Conservation (phyloP, 108 stramenopile species). For the Aurantiochytrium sp. region DNA sequence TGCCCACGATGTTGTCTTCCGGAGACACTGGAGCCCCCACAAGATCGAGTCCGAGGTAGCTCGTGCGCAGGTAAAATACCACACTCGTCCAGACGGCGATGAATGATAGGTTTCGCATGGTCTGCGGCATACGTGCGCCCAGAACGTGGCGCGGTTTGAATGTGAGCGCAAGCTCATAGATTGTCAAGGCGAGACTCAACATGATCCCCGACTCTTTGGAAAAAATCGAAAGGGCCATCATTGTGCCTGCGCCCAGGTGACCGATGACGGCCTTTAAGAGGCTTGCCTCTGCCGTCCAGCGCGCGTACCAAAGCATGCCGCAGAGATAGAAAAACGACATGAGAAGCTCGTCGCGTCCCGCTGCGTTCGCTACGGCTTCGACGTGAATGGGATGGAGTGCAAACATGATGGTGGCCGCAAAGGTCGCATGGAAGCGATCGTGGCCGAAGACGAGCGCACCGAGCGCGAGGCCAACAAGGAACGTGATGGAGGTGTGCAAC, state of each 20-base stretch:
- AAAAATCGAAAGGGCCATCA: not conserved
- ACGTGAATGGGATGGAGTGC: slow-evolving; percentile 17
- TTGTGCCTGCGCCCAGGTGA: not conserved
- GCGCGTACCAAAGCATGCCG: not conserved
- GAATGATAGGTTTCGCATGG: too few relatives aligned
- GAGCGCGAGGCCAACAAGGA: not conserved
- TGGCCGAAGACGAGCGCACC: not conserved
- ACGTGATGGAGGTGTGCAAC: not conserved
- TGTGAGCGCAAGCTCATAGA: not conserved
- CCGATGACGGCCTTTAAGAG: not conserved
- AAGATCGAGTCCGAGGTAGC: not conserved
- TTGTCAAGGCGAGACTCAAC: not conserved
- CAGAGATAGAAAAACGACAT: not conserved
- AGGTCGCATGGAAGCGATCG: not conserved
- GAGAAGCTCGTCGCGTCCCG: slow-evolving; percentile 17
- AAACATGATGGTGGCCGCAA: not conserved
- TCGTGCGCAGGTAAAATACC: not conserved
- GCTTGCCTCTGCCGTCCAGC: not conserved
- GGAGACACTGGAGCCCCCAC: not conserved
- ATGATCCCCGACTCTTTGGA: not conserved
- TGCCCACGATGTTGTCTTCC: not conserved
- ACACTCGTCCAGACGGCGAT: not conserved
- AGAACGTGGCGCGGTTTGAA: not conserved
- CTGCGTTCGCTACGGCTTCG: slow-evolving; percentile 12
- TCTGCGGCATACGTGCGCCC: not conserved